Conservation (phyloP, 2,329 filamentous ascomycete species). For the Botryosphaeria dothidea region DNA sequence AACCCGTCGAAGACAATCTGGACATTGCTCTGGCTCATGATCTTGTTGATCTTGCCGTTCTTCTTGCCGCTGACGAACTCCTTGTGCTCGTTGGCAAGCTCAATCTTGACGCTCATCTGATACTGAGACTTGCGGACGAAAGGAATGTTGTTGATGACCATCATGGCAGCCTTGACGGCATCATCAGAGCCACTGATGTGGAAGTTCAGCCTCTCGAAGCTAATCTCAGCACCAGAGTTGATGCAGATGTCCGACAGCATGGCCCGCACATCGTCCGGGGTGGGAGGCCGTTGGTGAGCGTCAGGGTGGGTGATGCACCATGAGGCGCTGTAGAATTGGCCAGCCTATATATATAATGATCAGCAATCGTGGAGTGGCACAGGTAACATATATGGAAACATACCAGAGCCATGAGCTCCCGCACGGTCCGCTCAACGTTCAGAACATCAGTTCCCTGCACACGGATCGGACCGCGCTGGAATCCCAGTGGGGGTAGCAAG, state of each 20-base stretch:
- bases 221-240: conserved; percentile 91
- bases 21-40: conserved; percentile 99
- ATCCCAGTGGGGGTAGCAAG: conserved; percentile 84
- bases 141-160: conserved; percentile 86
- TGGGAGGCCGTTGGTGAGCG: conserved; percentile 61
- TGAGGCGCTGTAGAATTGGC: conserved; percentile 95
- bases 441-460: conserved; percentile 92
- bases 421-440: conserved; percentile 90
- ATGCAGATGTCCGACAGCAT: conserved; percentile 96
- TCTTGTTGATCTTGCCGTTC: conserved; percentile 99
- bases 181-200: conserved; percentile 95
- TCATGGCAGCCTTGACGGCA: conserved; percentile 91
- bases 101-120: conserved; percentile 96
- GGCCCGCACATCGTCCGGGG: conserved; percentile 71
- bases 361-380: conserved; percentile 25
- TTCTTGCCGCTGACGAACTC: conserved; percentile 99
- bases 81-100: conserved; percentile 98
- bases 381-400: conserved; percentile 35
- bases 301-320: conserved; percentile 91
- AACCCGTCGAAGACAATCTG: conserved; percentile 99
- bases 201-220: conserved; percentile 92
- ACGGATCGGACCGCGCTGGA: conserved; percentile 79
- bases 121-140: conserved; percentile 86
- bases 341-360: conserved; percentile 59
- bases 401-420: conserved; percentile 93